phyloP scores from a whole-genome alignment of 2,329 filamentous ascomycete species.

The Coniosporium tulheliwenetii region DNA sequence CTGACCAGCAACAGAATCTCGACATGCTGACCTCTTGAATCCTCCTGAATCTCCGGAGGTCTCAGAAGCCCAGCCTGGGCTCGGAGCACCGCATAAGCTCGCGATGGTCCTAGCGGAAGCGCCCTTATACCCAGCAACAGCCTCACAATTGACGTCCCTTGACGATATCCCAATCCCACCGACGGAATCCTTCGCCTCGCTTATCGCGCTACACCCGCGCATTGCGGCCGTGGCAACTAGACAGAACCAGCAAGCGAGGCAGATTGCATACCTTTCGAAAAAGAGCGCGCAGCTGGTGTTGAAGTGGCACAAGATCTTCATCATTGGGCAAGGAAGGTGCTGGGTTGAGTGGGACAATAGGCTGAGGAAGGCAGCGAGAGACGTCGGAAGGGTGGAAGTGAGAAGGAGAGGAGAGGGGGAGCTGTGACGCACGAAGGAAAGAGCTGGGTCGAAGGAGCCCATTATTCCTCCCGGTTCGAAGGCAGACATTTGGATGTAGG shows the following conservation, averaged over 20 bases:
- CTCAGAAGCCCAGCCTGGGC: constrained; percentile 4
- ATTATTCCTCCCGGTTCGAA: no score
- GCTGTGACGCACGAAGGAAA: neutral
- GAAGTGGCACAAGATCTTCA: constrained; percentile 57
- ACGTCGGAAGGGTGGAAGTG: constrained; percentile 47
- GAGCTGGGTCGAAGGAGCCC: no score
- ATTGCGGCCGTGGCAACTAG: constrained; percentile 45
- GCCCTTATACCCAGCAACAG: constrained; percentile 22
- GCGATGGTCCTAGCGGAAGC: constrained; percentile 28
- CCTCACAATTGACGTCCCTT: constrained; percentile 27
- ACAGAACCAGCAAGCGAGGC: constrained; percentile 44
- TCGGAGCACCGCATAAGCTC: constrained; percentile 3
- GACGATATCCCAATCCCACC: constrained; percentile 27
- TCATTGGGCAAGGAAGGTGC: constrained; percentile 51
- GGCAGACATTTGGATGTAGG: no score
- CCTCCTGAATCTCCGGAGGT: neutral
- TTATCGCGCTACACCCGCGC: constrained; percentile 43
- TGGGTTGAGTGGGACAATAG: constrained; percentile 59
- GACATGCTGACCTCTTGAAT: constrained; percentile 23
- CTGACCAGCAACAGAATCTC: constrained; percentile 12
- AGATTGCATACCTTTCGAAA: constrained; percentile 47
- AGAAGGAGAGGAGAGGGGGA: constrained; percentile 37
- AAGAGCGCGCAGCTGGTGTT: constrained; percentile 40
- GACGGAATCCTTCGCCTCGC: constrained; percentile 28
- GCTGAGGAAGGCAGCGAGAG: constrained; percentile 48